Base-by-base conservation (phyloP, 805 yeast genomes). In the Candida sonorensis region DNA sequence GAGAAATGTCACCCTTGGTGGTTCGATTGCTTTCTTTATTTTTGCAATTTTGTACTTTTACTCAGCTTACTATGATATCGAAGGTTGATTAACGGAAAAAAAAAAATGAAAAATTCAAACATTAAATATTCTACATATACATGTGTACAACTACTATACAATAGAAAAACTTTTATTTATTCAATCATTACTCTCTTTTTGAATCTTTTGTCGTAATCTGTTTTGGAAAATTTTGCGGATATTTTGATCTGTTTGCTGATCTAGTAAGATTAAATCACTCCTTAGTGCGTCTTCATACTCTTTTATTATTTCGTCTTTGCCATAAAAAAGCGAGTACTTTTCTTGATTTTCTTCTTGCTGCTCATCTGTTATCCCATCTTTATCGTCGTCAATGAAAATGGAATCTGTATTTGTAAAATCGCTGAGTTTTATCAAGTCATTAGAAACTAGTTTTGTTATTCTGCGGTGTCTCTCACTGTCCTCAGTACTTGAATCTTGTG, bases 1-100 rank as follows among this genome's bases (percentile, higher is more conserved):
- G 84, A 77, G 95, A 62, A 84, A 80, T 22, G 90, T 92, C 41
- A 87, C 97, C 1, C 62, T 92, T 30, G 87, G 92, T 30, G 98
- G 99, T 26, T 83, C 97, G 7, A 58, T 67, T 32, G 90, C 95
- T 7, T 92, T 92, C 62, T 71, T 87, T 42, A 54, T 85, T 14
- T 92, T 92, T 59, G 77, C 95, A 7, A 48, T 87, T 22, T 59
- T 86, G 53, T 92, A 92, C 58, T 71, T 90, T 42, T 72, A 74
- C 53, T 84, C 81, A 46, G 90, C 87, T 16, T 48, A 59, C 38
- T 45, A 56, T 36, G 53, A 51, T 29, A 23, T 43, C 24, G 50
- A 53, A 35, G 29, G 47, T 23, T 44, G 36, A 22, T 34, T 15
- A 30, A 7, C 10, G 28, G 9, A n/a, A n/a, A n/a, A n/a, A n/a